Evolutionary conservation across 2,329 filamentous ascomycete species (phyloP), one percentile per base, ranked within the genome.

Genomic region (Aspergillus fumigatus): DNA sequence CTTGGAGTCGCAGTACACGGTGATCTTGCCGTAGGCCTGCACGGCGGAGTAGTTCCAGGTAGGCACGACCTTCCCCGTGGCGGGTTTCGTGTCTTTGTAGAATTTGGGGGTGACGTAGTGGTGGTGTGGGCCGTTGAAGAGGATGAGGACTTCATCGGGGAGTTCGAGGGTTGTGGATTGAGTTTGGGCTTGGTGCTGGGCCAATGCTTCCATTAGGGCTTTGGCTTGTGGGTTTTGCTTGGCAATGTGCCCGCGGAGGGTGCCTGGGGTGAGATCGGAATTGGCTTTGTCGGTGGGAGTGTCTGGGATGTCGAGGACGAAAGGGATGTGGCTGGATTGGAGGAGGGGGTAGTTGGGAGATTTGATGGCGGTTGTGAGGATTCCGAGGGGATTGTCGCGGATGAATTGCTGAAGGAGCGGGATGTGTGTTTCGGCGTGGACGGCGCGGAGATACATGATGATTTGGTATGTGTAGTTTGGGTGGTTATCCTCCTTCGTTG

Each of bases 21-120:
- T 81, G 1, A 82, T 81, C 1, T 70, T 77, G 1, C 86, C 86
- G 62, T 88, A 88, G 0, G 77, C 83, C 69, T 89, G 84, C 0
- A 80, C 85, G 0, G 86, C 84, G 0, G 83, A 77, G 63, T 89
- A 89, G 69, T 89, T 85, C 87, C 86, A 89, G 0, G 86, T 89
- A 0, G 85, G 85, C 4, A 87, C 86, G 0, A 88, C 86, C 62
- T 89, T 89, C 10, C 80, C 86, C 0, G 81, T 85, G 0, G 65
- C 67, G 0, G 85, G 86, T 66, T 88, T 89, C 1, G 86, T 88
- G 61, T 84, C 79, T 10, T 73, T 77, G 73, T 88, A 89, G 71
- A 88, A 88, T 58, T 87, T 85, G 0, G 86, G 84, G 0, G 86
- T 88, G 4, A 89, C 80, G 62, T 89, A 89, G 70, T 86, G 83